Percentiles rank a stretch among this genome's conserved stretches.
These are phyloP conservation scores for Aspergillus sp. DNA, from an alignment of 2,329 filamentous ascomycete species.

Conservation along the genomic window DNA sequence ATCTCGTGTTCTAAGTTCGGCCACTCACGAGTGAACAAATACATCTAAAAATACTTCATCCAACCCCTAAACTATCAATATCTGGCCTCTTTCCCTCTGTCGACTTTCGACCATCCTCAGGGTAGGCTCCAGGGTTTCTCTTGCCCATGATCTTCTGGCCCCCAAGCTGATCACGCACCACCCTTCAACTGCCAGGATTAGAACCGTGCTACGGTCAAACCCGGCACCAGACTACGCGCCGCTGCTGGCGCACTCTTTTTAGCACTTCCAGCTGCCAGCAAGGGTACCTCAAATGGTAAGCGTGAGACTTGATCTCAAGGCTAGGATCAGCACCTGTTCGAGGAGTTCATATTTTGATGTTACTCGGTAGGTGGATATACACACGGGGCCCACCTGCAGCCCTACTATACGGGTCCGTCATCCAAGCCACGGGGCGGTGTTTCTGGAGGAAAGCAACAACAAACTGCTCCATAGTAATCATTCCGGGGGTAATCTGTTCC, in stretches of 20 bases:
- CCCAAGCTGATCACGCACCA: not conserved
- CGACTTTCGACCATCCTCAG: not conserved
- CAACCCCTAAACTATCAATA: not conserved
- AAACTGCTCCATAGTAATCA: too few relatives aligned
- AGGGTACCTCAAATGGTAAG: constrained; percentile 54
- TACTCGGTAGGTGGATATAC: too few relatives aligned
- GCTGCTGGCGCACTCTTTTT: not conserved
- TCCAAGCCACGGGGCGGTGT: too few relatives aligned
- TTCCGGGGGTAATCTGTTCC: too few relatives aligned
- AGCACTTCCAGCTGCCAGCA: constrained; percentile 24
- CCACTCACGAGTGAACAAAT: not conserved
- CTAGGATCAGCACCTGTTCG: constrained; percentile 45
- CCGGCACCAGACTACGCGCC: too few relatives aligned
- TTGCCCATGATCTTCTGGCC: not conserved
- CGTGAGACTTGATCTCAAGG: constrained; percentile 50
- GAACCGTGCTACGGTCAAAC: not conserved
- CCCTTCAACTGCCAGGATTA: not conserved
- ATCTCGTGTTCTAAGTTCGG: not conserved
- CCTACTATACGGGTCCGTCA: too few relatives aligned
- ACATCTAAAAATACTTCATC: not conserved
- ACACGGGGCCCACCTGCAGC: too few relatives aligned
- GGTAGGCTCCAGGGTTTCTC: not conserved
- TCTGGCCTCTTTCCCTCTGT: not conserved
- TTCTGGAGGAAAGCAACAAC: too few relatives aligned
- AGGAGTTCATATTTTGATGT: too few relatives aligned